Evolutionary conservation across 495 filamentous ascomycete species (phyloP).

Genomic region (Usnea hakonensis): DNA sequence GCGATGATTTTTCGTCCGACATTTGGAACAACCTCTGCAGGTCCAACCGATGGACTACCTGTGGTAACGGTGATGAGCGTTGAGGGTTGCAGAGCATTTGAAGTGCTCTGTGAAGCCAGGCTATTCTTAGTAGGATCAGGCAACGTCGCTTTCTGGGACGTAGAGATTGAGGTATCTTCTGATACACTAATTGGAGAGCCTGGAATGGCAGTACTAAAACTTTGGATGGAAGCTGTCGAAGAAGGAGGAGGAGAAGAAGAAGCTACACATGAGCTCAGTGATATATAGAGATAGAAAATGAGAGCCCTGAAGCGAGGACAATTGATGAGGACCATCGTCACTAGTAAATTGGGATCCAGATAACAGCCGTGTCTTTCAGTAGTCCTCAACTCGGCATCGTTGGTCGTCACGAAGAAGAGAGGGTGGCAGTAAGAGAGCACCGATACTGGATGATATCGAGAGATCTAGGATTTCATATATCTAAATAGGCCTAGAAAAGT

Average conservation of each 20-base stretch:
- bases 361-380: neutral
- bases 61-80: neutral
- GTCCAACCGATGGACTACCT: too few relatives aligned
- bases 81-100: neutral
- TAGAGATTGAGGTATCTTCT: neutral
- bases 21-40: neutral
- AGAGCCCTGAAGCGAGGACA: neutral
- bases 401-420: neutral
- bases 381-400: neutral
- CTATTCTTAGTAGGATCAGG: neutral
- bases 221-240: neutral
- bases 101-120: neutral
- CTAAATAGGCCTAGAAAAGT: neutral
- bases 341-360: too few relatives aligned
- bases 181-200: neutral
- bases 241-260: neutral
- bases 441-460: neutral
- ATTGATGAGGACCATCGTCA: neutral
- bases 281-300: neutral
- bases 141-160: neutral
- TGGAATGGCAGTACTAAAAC: neutral
- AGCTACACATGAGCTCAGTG: neutral
- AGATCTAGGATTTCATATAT: neutral
- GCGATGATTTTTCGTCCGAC: neutral
- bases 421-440: neutral